phyloP scores from a whole-genome alignment of 441 rosid species.

The Arabidopsis hybrid region DNA sequence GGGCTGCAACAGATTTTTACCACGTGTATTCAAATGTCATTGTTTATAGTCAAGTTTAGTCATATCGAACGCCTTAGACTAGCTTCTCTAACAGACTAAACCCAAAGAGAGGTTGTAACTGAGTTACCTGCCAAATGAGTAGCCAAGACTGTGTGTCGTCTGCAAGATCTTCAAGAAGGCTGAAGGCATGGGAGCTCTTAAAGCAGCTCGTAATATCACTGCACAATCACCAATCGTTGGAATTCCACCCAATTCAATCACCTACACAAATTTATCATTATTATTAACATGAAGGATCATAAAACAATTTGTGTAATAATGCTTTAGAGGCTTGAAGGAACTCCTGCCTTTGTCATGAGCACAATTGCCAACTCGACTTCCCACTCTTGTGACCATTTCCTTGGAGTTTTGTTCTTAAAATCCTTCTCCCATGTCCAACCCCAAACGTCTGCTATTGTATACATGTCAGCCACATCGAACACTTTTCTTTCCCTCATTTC shows the following conservation, averaged over 20 bases:
- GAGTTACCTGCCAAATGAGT: conserved; percentile 74
- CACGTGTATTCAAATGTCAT: conserved; percentile 16
- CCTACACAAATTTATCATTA: conserved; percentile 49
- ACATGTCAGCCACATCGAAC: conserved; percentile 88
- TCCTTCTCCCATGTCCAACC: conserved; percentile 99
- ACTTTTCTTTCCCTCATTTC: conserved; percentile 84
- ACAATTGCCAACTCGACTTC: conserved; percentile 90
- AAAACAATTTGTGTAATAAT: not conserved
- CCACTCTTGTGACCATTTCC: conserved; percentile 94
- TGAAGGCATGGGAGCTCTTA: conserved; percentile 90
- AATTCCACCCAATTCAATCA: conserved; percentile 81
- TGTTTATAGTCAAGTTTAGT: conserved; percentile 15
- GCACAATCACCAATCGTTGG: conserved; percentile 96
- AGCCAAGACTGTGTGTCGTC: conserved; percentile 79
- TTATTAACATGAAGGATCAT: not conserved
- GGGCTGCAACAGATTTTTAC: conserved; percentile 57
- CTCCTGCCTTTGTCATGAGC: conserved; percentile 79
- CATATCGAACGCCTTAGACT: not conserved
- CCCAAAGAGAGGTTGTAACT: not conserved
- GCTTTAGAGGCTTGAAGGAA: conserved; percentile 12
- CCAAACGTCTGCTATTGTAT: conserved; percentile 97
- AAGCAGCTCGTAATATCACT: conserved; percentile 78
- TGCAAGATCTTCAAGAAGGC: conserved; percentile 87
- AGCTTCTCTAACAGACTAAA: not conserved
- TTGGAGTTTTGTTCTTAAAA: conserved; percentile 74